Base-by-base conservation (phyloP, 2,329 filamentous ascomycete genomes). In the Colletotrichum tabaci region DNA sequence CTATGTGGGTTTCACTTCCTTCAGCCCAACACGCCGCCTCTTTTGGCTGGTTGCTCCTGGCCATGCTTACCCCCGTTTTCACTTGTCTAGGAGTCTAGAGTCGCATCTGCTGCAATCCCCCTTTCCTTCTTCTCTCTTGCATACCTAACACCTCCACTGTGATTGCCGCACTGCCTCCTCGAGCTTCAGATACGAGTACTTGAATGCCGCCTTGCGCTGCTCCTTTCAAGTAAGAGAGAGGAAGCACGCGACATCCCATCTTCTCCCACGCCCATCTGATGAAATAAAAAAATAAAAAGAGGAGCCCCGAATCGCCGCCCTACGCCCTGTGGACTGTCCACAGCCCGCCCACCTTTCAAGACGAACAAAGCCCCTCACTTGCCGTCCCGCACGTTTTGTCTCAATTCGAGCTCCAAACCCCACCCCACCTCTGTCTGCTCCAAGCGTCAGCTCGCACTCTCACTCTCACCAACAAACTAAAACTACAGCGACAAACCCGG, bases 1-100 rank as follows among this genome's bases (percentile, higher is more conserved):
- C 62, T 21, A 71, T 68, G 65, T 63, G 68, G 66, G 68, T 68
- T 71, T 68, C 68, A 71, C 26, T 15, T 64, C 40, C 65, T 62
- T 66, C 68, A 71, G 68, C 68, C 64, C 68, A 35, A 35, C 30
- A 71, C 49, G 44, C 63, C 38, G 64, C 67, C 61, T 57, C 65
- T 61, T 50, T 55, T 50, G 57, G 50, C 52, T 56, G 50, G 44
- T 67, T 44, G 38, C 26, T 61, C 18, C 5, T 38, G 61, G 38
- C 47, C 40, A 21, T 52, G 52, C 63, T 47, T n/a, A 52, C n/a
- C 63, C 56, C 67, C 38, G 38, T 50, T 57, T 55, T 35, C 50
- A 47, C 58, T 50, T 67, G 18, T 56, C 26, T 49, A 49, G 38
- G 47, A 30, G 18, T 56, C 21, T 49, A 49, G 46, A 47, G 40